Evolutionary conservation across 768 basidiomycete species (phyloP), one percentile per base, ranked within the genome.

Genomic region (Suillus americanus): DNA sequence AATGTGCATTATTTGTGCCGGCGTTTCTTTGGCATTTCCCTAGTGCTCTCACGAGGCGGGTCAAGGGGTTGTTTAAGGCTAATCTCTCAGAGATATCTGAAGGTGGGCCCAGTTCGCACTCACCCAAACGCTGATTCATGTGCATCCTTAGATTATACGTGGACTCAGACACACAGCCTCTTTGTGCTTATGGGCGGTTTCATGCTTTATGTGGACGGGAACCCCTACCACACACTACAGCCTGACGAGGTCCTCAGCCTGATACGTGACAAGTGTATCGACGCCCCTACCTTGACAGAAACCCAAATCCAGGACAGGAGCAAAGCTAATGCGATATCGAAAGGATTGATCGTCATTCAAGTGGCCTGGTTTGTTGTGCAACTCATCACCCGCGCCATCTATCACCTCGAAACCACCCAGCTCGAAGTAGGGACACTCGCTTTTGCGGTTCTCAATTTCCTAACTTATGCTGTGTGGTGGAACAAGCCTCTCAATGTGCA

Each of bases 391-490:
- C 72, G 79, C 5, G 48, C 63, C 43, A 48, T 23, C 5, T 56
- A 73, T 25, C 46, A 60, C n/a, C 69, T 81, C 18, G 68, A 2
- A n/a, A 51, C 78, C 16, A 78, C 77, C 9, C 71, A 78, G 45
- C 70, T 81, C 14, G 78, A 81, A 65, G 64, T 79, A 12, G 66
- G 74, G 3, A 81, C 80, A 1, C 35, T 79, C 30, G 79, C 74
- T 0, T 78, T 77, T 60, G 74, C 73, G 2, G 53, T 71, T 4
- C 66, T 80, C 41, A 79, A 75, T 40, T 65, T 72, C 20, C 63
- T 72, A 16, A 74, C 71, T 8, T 81, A 78, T 64, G 40, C 62
- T 0, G 60, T 78, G 2, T 81, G 81, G 80, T 80, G 77, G 79
- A 40, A 72, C 33, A 82, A 82, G 67, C 81, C 80, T 3, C 71